Evolutionary conservation across 1,139 yeast genomes (phyloP).

Genomic region (Petasospora rhodanensis): DNA sequence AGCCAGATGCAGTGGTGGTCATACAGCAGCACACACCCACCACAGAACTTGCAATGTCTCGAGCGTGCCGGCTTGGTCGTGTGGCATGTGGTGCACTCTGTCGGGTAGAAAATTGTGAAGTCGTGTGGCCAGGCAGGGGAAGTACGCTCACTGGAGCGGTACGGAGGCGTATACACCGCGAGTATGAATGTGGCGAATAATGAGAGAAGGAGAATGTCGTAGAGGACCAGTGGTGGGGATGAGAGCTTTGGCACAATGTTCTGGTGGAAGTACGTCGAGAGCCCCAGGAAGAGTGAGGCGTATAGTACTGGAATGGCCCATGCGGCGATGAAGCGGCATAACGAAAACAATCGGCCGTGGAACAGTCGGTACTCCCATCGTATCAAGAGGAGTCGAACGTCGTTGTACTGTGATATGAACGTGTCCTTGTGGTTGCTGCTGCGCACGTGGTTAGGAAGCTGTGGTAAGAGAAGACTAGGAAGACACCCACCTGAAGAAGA

Average conservation of each 20-base stretch:
- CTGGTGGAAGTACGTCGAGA: constrained; percentile 43
- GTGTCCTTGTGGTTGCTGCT: not conserved
- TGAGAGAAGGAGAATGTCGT: constrained; percentile 16
- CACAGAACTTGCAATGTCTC: constrained; percentile 80
- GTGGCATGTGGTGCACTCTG: constrained; percentile 51
- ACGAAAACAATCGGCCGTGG: constrained; percentile 10
- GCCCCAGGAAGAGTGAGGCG: constrained; percentile 32
- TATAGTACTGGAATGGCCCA: constrained; percentile 22
- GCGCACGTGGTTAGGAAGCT: not conserved
- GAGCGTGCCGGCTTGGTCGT: constrained; percentile 79
- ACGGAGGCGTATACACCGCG: constrained; percentile 56
- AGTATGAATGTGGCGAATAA: constrained; percentile 41
- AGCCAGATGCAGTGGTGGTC: constrained; percentile 91
- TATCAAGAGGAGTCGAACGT: not conserved
- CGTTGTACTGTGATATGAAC: not conserved
- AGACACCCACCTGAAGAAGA: constrained; percentile 3
- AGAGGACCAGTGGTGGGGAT: constrained; percentile 14
- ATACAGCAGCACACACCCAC: constrained; percentile 57
- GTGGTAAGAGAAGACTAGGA: not conserved
- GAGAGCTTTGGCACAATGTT: constrained; percentile 35
- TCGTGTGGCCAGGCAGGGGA: constrained; percentile 15
- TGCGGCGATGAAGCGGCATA: not conserved
- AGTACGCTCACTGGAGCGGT: constrained; percentile 30
- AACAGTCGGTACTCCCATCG: constrained; percentile 8
- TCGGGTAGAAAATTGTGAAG: constrained; percentile 18